Percentiles rank a stretch among this genome's conserved stretches.
phyloP scores from a whole-genome alignment of 176 grass and related monocot genomes.

The Tuctoria greenei region DNA sequence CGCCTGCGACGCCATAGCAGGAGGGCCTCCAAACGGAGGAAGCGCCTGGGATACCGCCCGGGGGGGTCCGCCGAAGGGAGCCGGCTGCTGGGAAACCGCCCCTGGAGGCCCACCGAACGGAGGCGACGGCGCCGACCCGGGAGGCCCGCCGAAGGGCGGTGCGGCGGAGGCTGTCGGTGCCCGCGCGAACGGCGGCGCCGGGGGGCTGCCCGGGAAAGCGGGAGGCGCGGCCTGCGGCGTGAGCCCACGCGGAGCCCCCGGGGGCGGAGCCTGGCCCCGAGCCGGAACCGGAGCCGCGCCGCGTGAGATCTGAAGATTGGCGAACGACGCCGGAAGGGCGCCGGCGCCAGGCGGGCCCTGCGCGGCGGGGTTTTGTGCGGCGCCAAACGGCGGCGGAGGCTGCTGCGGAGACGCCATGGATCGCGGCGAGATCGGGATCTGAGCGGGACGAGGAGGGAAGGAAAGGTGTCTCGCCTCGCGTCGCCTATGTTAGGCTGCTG shows the following conservation, averaged over 20 bases:
- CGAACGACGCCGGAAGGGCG: constrained; percentile 34
- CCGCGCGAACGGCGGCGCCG: constrained; percentile 10
- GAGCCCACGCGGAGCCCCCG: constrained; percentile 20
- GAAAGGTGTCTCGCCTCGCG: background rate
- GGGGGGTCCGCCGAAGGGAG: constrained; percentile 27
- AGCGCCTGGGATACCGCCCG: background rate
- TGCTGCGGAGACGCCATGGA: constrained; percentile 20
- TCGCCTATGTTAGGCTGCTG: background rate
- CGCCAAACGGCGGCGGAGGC: constrained; percentile 15
- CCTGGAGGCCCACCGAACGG: constrained; percentile 27
- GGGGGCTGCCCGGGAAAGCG: background rate
- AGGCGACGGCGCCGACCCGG: background rate
- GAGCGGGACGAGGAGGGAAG: background rate
- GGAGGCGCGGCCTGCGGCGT: constrained; percentile 31
- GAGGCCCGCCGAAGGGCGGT: constrained; percentile 14
- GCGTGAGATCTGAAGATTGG: constrained; percentile 68
- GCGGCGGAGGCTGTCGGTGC: background rate
- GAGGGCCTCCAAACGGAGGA: background rate
- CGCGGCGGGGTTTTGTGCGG: constrained; percentile 15
- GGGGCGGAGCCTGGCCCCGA: background rate
- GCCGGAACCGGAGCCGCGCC: background rate
- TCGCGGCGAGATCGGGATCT: constrained; percentile 44
- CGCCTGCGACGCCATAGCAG: background rate
- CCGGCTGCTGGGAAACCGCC: constrained; percentile 7
- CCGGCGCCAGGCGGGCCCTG: constrained; percentile 16